phyloP scores from a whole-genome alignment of 1,284 basidiomycete genomes.

The Testicularia cyperi region DNA sequence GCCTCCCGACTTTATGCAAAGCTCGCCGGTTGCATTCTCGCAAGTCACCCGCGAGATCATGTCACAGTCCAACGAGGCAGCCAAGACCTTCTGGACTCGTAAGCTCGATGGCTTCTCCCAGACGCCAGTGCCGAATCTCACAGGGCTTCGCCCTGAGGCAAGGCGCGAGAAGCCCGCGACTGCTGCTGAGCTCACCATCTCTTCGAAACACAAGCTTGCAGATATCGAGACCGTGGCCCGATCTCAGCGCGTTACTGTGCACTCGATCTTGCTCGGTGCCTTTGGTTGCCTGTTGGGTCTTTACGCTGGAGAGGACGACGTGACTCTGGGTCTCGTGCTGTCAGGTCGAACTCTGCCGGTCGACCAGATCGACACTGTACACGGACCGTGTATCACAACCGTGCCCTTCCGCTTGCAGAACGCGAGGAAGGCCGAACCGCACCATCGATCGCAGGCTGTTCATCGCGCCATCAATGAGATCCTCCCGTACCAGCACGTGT shows the following conservation, averaged over 20 bases:
- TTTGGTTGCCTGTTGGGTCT: constrained; percentile 34
- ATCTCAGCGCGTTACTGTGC: constrained; percentile 31
- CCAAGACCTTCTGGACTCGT: constrained; percentile 33
- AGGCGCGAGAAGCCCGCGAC: constrained; percentile 2
- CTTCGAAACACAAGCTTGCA: constrained; percentile 1
- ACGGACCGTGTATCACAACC: constrained; percentile 54
- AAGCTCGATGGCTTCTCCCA: constrained; percentile 29
- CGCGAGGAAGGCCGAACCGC: not conserved
- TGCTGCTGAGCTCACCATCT: constrained; percentile 14
- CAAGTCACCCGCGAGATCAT: constrained; percentile 15
- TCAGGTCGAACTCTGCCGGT: constrained; percentile 40
- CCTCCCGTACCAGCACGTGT: constrained; percentile 43
- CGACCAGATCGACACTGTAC: constrained; percentile 30
- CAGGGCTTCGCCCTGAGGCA: constrained; percentile 32
- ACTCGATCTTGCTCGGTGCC: constrained; percentile 38
- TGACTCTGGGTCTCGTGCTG: constrained; percentile 50
- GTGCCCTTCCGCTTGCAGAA: constrained; percentile 42
- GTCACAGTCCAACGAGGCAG: constrained; percentile 2
- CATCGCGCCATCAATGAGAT: constrained; percentile 22
- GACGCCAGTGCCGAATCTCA: constrained; percentile 45
- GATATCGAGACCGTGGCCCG: constrained; percentile 23
- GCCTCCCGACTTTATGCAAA: too few relatives aligned
- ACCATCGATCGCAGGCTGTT: constrained; percentile 6
- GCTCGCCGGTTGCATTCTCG: constrained; percentile 4
- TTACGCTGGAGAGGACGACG: constrained; percentile 44